Evolutionary conservation across 441 rosid species (phyloP).

Genomic region (Jatropha multifida): DNA sequence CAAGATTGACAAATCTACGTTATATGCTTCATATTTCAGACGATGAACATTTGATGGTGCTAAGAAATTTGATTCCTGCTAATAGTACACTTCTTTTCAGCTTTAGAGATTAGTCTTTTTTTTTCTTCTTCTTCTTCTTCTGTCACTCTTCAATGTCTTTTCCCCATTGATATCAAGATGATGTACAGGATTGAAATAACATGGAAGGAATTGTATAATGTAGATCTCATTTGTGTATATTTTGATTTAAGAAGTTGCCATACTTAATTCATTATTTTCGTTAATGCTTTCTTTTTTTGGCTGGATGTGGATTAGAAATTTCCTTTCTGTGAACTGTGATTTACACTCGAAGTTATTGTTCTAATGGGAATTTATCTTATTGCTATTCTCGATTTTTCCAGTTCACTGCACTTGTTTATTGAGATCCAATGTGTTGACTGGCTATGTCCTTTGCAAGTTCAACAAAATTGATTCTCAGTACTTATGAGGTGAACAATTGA

Average conservation of each 20-base stretch:
- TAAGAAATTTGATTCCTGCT: slow-evolving; percentile 59
- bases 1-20: slow-evolving; percentile 59
- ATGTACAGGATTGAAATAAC: slow-evolving; percentile 14
- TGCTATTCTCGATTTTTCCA: not conserved
- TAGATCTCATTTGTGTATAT: not conserved
- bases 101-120: slow-evolving; percentile 6
- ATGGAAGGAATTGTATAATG: slow-evolving; percentile 11
- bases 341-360: not conserved
- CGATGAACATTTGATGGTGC: slow-evolving; percentile 72
- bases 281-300: not conserved
- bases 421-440: not conserved
- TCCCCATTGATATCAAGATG: not conserved
- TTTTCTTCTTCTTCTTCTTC: not conserved
- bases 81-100: slow-evolving; percentile 11
- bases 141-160: not conserved
- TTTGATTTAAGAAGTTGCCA: not conserved
- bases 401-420: not conserved
- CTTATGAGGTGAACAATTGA: not conserved
- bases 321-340: not conserved
- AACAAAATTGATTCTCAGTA: not conserved
- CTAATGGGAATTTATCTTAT: not conserved
- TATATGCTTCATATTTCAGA: slow-evolving; percentile 62
- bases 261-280: not conserved
- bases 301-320: not conserved
- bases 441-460: not conserved